These are phyloP conservation scores for Auricularia cornea DNA, from an alignment of 768 basidiomycete species.

Conservation along the genomic window DNA sequence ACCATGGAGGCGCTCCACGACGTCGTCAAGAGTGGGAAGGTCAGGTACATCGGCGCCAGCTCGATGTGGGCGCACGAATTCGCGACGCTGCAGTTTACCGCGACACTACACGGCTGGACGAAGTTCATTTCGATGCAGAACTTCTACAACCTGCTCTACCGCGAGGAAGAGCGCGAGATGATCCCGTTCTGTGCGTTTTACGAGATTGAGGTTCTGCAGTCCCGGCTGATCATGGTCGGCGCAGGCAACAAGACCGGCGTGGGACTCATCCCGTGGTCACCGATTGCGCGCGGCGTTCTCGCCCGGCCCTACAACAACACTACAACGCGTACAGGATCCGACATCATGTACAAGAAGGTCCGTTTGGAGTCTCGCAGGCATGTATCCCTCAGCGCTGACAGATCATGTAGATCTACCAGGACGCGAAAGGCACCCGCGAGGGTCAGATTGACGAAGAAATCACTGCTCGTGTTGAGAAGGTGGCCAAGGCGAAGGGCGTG, in stretches of 20 bases:
- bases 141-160: slow-evolving; percentile 50
- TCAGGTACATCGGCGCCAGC: slow-evolving; percentile 39
- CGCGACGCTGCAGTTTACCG: not conserved
- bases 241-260: slow-evolving; percentile 35
- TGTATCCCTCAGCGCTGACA: not conserved
- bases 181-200: slow-evolving; percentile 31
- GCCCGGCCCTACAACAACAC: slow-evolving; percentile 24
- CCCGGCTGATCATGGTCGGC: not conserved
- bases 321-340: slow-evolving; percentile 25
- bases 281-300: slow-evolving; percentile 30
- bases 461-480: slow-evolving; percentile 32
- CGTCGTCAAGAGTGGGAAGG: slow-evolving; percentile 41
- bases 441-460: slow-evolving; percentile 9
- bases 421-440: not conserved
- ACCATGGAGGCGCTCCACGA: slow-evolving; percentile 45
- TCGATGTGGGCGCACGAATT: slow-evolving; percentile 27
- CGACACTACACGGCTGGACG: slow-evolving; percentile 5
- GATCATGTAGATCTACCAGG: not conserved
- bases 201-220: no score
- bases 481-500: slow-evolving; percentile 28
- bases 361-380: not conserved
- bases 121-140: slow-evolving; percentile 64
- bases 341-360: slow-evolving; percentile 12
- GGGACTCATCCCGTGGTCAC: slow-evolving; percentile 42
- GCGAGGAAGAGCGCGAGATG: slow-evolving; percentile 61